Evolutionary conservation across 148 eudicot species (phyloP), one percentile per base, ranked within the genome.

Genomic region (Hydrangea macrophylla): DNA sequence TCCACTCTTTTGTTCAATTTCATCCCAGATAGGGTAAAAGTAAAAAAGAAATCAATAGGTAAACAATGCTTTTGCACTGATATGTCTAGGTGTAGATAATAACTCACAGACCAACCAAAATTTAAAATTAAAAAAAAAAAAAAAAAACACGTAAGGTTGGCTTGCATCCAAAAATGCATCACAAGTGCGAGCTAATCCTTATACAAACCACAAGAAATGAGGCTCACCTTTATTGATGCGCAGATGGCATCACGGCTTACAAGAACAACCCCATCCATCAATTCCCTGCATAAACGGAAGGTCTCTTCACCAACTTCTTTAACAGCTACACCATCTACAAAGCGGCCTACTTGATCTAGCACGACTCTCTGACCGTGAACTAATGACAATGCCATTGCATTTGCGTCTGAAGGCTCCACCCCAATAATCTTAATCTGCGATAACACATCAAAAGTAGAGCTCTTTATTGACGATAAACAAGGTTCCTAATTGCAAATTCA

Each of bases 291-390:
- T 39, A 91, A 67, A 60, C 86, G 90, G 55, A 91, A 95, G 54
- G 96, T 84, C 78, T 95, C 99, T 77, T 87, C 90, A 55, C 99
- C 99, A 24, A 95, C 97, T 33, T 82, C 91, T 82, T 95, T 95
- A 42, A 95, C 99, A 58, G 99, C 99, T 55, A 95, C 99, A 58
- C 97, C 97, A 80, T 95, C 99, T 53, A 97, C 96, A 69, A 95
- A 95, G 50, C 99, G 97, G 68, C 99, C 99, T 60, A 91, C 99
- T 81, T 91, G 85, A 75, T 91, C 90, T 56, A 95, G 72, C 88
- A 83, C 74, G 50, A 94, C 75, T 70, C 97, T 83, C 68, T 81
- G 83, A 33, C 91, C 93, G 77, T 87, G 93, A 77, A 89, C 90
- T 58, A 95, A 78, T 58, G 99, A 95, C 70, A 95, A 71, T 44